Percentiles rank a stretch among this genome's conserved stretches.
Evolutionary conservation across 2,329 filamentous ascomycete genomes (phyloP).

Genomic region (Monosporascus sp.): DNA sequence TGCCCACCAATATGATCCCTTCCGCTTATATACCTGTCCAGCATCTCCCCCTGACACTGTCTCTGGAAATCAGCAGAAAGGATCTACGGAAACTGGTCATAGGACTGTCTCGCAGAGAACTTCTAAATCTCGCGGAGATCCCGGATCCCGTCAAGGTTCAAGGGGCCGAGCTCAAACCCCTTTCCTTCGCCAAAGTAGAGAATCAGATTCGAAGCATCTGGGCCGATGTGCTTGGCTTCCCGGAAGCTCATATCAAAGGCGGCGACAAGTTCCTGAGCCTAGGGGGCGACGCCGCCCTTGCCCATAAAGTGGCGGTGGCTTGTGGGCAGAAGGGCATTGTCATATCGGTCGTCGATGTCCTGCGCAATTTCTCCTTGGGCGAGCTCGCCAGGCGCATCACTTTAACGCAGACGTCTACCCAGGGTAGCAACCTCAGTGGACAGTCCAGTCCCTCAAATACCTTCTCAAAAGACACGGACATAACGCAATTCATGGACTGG

Average conservation of each 20-base stretch:
- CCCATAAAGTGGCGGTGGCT: constrained; percentile 36
- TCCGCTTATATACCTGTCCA: constrained; percentile 43
- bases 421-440: constrained; percentile 2
- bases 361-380: constrained; percentile 35
- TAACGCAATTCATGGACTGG: constrained; percentile 35
- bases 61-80: constrained; percentile 44
- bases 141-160: constrained; percentile 31
- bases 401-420: constrained; percentile 14
- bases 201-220: constrained; percentile 43
- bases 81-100: constrained; percentile 41
- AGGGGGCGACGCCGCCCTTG: constrained; percentile 41
- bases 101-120: constrained; percentile 35
- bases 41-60: constrained; percentile 41
- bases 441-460: constrained; percentile 19
- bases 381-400: constrained; percentile 36
- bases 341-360: constrained; percentile 37
- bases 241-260: constrained; percentile 34
- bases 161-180: constrained; percentile 34
- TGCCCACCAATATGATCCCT: constrained; percentile 39
- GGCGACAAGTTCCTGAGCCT: constrained; percentile 39
- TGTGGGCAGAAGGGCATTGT: constrained; percentile 38
- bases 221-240: constrained; percentile 36
- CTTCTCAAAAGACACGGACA: constrained; percentile 36
- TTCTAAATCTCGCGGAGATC: constrained; percentile 35
- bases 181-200: constrained; percentile 42